Conservation (phyloP, 2,329 filamentous ascomycete genomes). For the Colletotrichum acutatum region DNA sequence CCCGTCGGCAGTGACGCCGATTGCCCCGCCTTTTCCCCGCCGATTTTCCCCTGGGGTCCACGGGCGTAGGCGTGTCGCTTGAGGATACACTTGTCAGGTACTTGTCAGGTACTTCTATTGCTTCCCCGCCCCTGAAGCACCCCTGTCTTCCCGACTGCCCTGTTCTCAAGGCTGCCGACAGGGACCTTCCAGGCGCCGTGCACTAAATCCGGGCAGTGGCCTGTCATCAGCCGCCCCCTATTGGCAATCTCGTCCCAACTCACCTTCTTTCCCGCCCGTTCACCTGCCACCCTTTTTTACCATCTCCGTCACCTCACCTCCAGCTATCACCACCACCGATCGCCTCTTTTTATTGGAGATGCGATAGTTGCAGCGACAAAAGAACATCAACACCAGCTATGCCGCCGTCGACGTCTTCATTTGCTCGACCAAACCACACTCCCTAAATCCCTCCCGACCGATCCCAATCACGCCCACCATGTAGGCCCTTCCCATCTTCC, state of each 20-base stretch:
- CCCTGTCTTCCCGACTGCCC: constrained; percentile 3
- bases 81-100: too few species aligned
- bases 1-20: constrained; percentile 6
- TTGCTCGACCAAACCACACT: not conserved
- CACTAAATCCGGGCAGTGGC: constrained; percentile 23
- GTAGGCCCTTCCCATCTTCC: not conserved
- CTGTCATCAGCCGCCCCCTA: constrained; percentile 18
- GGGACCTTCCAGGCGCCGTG: constrained; percentile 17
- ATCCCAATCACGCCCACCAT: not conserved
- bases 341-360: not conserved
- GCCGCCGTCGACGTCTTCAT: not conserved
- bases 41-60: not conserved
- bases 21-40: constrained; percentile 22
- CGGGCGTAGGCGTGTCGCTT: too few species aligned
- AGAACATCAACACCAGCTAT: not conserved
- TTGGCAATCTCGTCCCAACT: constrained; percentile 22
- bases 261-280: not conserved
- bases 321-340: not conserved
- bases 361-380: too few species aligned
- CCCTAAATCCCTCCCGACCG: not conserved
- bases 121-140: not conserved
- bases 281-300: not conserved
- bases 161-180: not conserved
- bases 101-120: too few species aligned
- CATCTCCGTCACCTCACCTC: not conserved